phyloP scores from a whole-genome alignment of 768 basidiomycete species.

The Steccherinum ochraceum region DNA sequence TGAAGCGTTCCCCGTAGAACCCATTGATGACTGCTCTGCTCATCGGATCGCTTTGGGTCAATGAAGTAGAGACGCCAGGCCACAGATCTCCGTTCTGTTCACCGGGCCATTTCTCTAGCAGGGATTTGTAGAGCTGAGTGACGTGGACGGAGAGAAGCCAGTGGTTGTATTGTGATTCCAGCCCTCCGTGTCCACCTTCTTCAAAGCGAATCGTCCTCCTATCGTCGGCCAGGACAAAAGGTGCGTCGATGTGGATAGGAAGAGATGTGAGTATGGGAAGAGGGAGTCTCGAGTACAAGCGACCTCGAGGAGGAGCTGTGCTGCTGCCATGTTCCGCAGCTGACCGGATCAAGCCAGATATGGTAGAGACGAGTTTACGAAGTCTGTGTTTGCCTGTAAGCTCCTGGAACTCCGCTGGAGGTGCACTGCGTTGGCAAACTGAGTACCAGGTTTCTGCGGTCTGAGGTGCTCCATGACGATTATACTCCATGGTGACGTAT shows the following conservation, averaged over 20 bases:
- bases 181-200: conserved; percentile 19
- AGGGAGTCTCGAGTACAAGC: conserved; percentile 21
- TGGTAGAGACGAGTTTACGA: conserved; percentile 27
- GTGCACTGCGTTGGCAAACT: conserved; percentile 21
- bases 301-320: conserved; percentile 2
- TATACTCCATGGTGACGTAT: no score
- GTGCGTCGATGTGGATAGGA: conserved; percentile 40
- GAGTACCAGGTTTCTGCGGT: background rate
- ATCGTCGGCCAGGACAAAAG: conserved; percentile 42
- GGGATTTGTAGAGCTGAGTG: conserved; percentile 32
- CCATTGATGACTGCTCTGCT: background rate
- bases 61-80: background rate
- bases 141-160: conserved; percentile 34
- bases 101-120: conserved; percentile 29
- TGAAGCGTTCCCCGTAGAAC: background rate
- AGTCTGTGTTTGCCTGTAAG: conserved; percentile 13
- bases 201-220: conserved; percentile 38
- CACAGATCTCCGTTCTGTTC: background rate
- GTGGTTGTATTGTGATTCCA: conserved; percentile 34
- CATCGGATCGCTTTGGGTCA: conserved; percentile 1
- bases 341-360: no score
- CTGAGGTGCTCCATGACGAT: background rate
- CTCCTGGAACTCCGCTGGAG: background rate
- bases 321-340: no score
- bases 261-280: conserved; percentile 33